phyloP scores from a whole-genome alignment of 192 early-diverging fungal species.

The Rhizoclosmatium globosum region DNA sequence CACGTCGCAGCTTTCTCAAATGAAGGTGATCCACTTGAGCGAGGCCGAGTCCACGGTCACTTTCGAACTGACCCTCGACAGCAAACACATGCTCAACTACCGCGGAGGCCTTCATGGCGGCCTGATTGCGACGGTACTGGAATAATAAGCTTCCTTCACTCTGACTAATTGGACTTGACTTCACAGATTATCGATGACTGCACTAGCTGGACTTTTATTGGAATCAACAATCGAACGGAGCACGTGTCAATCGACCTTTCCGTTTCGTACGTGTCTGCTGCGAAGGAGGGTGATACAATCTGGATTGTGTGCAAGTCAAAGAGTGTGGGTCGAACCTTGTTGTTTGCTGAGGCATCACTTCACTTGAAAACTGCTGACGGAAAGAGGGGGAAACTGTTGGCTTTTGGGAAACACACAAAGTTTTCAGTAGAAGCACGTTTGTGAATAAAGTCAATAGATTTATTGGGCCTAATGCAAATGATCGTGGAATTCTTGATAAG shows the following conservation, averaged over 20 bases:
- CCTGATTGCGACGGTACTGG: slow-evolving; percentile 17
- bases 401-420: slow-evolving; percentile 35
- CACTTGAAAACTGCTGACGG: slow-evolving; percentile 15
- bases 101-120: slow-evolving; percentile 21
- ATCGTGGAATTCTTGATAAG: not conserved
- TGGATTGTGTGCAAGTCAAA: not conserved
- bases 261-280: slow-evolving; percentile 13
- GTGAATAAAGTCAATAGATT: not conserved
- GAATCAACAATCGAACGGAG: not conserved
- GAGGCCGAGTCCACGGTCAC: no score
- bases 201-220: not conserved
- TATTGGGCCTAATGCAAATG: not conserved
- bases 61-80: no score
- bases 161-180: not conserved
- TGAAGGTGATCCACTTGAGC: not conserved
- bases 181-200: slow-evolving; percentile 23
- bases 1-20: not conserved
- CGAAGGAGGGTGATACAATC: slow-evolving; percentile 11
- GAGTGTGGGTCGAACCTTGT: slow-evolving; percentile 1
- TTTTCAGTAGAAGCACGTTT: slow-evolving; percentile 6
- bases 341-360: slow-evolving; percentile 18
- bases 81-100: not conserved
- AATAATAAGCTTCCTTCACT: no score
- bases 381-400: slow-evolving; percentile 1
- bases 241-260: slow-evolving; percentile 16